Conservation (phyloP, 2,329 filamentous ascomycete genomes). For the Penicillium sp. region DNA sequence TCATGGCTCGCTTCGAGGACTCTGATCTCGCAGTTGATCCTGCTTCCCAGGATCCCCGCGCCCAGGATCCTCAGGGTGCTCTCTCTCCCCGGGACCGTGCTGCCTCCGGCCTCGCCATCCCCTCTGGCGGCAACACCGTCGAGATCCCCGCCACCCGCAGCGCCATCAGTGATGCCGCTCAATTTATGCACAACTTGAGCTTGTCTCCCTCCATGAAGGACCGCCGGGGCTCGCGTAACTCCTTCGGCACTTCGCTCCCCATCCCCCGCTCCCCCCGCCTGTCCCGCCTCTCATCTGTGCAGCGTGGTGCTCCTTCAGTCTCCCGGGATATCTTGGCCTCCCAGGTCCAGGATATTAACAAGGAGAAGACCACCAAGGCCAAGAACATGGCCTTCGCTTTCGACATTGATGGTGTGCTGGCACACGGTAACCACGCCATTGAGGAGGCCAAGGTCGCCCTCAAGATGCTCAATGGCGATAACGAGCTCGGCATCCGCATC, state of each 20-base stretch:
- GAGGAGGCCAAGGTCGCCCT: constrained; percentile 65
- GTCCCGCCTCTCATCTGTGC: constrained; percentile 65
- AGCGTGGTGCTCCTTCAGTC: constrained; percentile 52
- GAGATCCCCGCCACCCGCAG: constrained; percentile 70
- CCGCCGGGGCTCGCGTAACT: constrained; percentile 70
- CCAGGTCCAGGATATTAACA: constrained; percentile 67
- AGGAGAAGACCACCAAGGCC: constrained; percentile 65
- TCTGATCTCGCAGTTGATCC: constrained; percentile 51
- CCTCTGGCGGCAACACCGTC: constrained; percentile 55
- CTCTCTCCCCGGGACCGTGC: constrained; percentile 30
- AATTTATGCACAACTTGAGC: constrained; percentile 73
- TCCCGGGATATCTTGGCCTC: constrained; percentile 66
- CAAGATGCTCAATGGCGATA: constrained; percentile 71
- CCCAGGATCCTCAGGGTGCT: constrained; percentile 17
- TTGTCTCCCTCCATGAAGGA: constrained; percentile 66
- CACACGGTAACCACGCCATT: constrained; percentile 70
- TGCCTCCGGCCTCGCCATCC: constrained; percentile 40
- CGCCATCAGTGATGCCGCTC: constrained; percentile 65
- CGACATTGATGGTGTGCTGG: constrained; percentile 67
- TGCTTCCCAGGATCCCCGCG: constrained; percentile 18
- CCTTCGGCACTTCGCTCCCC: constrained; percentile 69
- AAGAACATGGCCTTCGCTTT: constrained; percentile 84
- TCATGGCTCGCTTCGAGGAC: constrained; percentile 62
- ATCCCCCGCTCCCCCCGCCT: constrained; percentile 70
- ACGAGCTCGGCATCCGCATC: constrained; percentile 77